A percentile compares a stretch with the other conserved stretches of the same genome.
These are phyloP conservation scores for Posidonia australis DNA, from an alignment of 106 monocot genomes.

Conservation along the genomic window DNA sequence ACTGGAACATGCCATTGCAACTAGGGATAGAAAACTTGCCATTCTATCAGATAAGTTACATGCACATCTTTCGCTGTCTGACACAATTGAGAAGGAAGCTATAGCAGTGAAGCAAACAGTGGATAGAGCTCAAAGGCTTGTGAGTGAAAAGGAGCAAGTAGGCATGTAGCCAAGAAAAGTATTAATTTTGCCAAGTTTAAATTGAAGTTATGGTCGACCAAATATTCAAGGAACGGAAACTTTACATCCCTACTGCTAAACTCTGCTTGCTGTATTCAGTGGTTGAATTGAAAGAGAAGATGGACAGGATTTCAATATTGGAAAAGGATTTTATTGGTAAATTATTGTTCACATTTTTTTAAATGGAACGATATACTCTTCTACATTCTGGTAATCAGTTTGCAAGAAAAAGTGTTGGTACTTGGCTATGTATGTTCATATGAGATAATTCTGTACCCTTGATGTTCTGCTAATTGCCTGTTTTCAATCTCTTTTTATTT, in stretches of 20 bases:
- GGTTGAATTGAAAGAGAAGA: constrained; percentile 33
- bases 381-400: not conserved
- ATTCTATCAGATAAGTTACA: constrained; percentile 41
- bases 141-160: constrained; percentile 46
- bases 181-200: not conserved
- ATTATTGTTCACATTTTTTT: not conserved
- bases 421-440: too few relatives aligned
- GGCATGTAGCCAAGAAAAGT: constrained; percentile 19
- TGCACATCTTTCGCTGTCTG: constrained; percentile 27
- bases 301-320: constrained; percentile 24
- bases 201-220: not conserved
- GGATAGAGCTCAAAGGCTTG: constrained; percentile 23
- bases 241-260: not conserved
- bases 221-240: not conserved
- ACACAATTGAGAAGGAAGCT: constrained; percentile 44
- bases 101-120: constrained; percentile 27
- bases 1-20: constrained; percentile 20
- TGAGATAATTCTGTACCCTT: too few relatives aligned
- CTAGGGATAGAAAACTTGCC: constrained; percentile 37
- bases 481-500: not conserved
- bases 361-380: not conserved
- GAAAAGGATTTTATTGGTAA: constrained; percentile 50
- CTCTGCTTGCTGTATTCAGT: constrained; percentile 16
- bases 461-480: not conserved
- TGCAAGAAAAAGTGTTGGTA: too few relatives aligned